Evolutionary conservation across 306 rosid genomes (phyloP).

Genomic region (Purshia tridentata): DNA sequence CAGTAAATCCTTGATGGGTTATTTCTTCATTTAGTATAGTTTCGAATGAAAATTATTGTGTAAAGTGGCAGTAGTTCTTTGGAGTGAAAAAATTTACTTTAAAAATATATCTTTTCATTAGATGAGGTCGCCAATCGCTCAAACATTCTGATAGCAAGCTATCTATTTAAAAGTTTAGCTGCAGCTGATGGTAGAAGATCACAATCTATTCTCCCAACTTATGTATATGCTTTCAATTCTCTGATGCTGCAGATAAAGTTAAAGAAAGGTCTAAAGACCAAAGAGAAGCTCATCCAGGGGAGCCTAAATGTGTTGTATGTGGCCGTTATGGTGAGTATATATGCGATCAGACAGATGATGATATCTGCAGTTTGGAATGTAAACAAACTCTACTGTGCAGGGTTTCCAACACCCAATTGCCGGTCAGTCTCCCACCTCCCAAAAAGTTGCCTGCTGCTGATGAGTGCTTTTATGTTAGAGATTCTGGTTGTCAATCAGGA

Average conservation of each 20-base stretch:
- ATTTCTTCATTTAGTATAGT: background rate
- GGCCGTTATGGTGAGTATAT: slow-evolving; percentile 84
- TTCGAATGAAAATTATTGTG: background rate
- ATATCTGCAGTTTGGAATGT: slow-evolving; percentile 84
- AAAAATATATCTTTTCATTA: no score
- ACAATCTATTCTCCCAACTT: slow-evolving; percentile 9
- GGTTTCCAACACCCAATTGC: slow-evolving; percentile 26
- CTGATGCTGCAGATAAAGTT: slow-evolving; percentile 40
- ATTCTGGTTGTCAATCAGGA: slow-evolving; percentile 29
- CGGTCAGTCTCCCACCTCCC: slow-evolving; percentile 29
- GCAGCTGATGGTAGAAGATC: slow-evolving; percentile 6
- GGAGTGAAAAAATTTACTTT: no score
- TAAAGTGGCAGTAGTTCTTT: no score
- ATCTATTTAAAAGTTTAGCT: background rate
- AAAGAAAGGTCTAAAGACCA: slow-evolving; percentile 61
- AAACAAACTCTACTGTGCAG: slow-evolving; percentile 52
- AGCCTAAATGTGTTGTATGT: slow-evolving; percentile 70
- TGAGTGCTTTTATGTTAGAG: slow-evolving; percentile 77
- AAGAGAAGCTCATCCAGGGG: slow-evolving; percentile 68
- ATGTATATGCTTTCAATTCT: slow-evolving; percentile 11
- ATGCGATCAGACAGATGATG: slow-evolving; percentile 79
- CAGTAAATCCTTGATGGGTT: background rate
- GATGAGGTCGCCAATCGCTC: no score
- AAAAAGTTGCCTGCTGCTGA: slow-evolving; percentile 52
- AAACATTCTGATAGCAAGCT: no score